These are phyloP conservation scores for Liquidambar formosana DNA, from an alignment of 164 flowering plant species.

Conservation along the genomic window DNA sequence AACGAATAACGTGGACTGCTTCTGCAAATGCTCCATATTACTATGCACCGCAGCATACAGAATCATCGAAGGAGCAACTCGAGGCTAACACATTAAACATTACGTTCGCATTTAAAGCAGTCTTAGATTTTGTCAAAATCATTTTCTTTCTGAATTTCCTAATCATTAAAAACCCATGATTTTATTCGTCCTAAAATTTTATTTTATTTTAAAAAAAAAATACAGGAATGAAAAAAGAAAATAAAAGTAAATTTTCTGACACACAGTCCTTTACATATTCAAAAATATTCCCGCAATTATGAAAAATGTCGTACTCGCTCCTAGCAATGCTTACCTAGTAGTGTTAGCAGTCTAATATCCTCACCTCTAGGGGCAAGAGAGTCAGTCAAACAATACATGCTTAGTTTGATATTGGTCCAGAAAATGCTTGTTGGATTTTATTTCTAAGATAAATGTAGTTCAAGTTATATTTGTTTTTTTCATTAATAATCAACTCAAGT, in stretches of 20 bases:
- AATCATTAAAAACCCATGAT: constrained; percentile 31
- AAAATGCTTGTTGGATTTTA: too few relatives aligned
- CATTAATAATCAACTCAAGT: too few relatives aligned
- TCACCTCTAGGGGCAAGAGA: too few relatives aligned
- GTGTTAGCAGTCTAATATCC: too few relatives aligned
- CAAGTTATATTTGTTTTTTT: too few relatives aligned
- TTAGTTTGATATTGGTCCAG: too few relatives aligned
- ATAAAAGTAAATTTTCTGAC: not conserved
- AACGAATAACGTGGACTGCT: too few relatives aligned
- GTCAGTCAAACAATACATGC: too few relatives aligned
- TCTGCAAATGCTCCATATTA: not conserved
- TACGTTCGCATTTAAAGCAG: constrained; percentile 18
- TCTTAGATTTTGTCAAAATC: constrained; percentile 31
- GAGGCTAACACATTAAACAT: not conserved
- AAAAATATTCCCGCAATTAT: too few relatives aligned
- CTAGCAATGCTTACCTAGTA: not conserved
- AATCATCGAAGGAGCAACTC: too few relatives aligned
- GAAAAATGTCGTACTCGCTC: constrained; percentile 1
- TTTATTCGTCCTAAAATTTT: constrained; percentile 1
- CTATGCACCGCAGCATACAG: constrained; percentile 7
- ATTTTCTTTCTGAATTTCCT: constrained; percentile 23
- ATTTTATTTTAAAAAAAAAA: not conserved
- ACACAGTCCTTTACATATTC: not conserved
- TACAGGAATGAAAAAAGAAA: not conserved
- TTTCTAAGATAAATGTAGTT: too few relatives aligned